Conservation (phyloP, 129 eudicot genomes). For the Calendula officinalis region DNA sequence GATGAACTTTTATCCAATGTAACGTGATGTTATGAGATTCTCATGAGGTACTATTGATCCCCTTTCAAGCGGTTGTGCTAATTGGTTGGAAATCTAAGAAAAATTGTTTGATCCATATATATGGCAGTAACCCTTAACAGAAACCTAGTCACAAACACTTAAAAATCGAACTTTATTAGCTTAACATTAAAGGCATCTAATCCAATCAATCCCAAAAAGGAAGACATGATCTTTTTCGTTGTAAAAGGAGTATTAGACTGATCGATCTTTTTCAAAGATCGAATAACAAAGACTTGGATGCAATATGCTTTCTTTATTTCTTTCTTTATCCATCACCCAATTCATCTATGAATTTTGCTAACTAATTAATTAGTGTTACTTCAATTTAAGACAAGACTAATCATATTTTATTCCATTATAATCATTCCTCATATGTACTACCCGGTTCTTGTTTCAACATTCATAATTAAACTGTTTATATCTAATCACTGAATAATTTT, state of each 20-base stretch:
- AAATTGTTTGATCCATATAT: neutral
- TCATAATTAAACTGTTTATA: neutral
- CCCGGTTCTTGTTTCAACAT: constrained; percentile 11
- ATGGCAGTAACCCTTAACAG: neutral
- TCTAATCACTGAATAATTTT: neutral
- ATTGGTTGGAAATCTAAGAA: neutral
- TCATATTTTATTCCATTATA: constrained; percentile 21
- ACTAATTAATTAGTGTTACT: neutral
- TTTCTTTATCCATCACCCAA: constrained; percentile 27
- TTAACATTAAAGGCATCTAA: constrained; percentile 23
- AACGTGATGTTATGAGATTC: too few relatives aligned
- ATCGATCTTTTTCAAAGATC: constrained; percentile 28
- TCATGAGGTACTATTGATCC: too few relatives aligned
- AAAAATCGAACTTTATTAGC: constrained; percentile 2
- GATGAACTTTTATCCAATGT: too few relatives aligned
- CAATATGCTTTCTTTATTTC: constrained; percentile 22
- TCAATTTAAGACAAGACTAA: constrained; percentile 12
- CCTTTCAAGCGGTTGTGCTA: neutral
- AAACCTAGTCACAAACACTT: neutral
- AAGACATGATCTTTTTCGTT: constrained; percentile 33
- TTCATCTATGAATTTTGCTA: neutral
- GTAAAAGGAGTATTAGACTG: constrained; percentile 29
- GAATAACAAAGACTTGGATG: constrained; percentile 23
- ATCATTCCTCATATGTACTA: constrained; percentile 20
- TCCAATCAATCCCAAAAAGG: constrained; percentile 30